phyloP scores from a whole-genome alignment of 1,284 basidiomycete genomes.

The Wallemia ichthyophaga region DNA sequence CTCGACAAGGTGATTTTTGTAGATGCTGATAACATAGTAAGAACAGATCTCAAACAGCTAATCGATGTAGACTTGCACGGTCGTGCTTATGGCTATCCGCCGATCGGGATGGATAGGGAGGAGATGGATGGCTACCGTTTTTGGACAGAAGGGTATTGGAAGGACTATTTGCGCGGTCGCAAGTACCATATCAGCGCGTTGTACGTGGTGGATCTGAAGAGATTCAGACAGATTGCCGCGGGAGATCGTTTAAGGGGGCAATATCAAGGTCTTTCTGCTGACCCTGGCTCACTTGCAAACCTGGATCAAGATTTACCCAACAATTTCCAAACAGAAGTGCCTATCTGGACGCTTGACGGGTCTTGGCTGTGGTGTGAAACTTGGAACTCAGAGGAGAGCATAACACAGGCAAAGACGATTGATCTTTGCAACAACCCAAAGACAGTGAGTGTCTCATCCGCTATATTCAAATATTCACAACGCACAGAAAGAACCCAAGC shows the following conservation, averaged over 20 bases:
- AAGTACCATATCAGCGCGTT: conserved; percentile 88
- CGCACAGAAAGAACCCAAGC: conserved; percentile 71
- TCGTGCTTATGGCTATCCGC: conserved; percentile 75
- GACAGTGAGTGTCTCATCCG: conserved; percentile 26
- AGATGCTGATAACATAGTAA: conserved; percentile 87
- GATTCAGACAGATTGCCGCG: conserved; percentile 41
- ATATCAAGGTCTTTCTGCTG: conserved; percentile 74
- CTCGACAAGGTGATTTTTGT: conserved; percentile 96
- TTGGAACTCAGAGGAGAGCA: conserved; percentile 43
- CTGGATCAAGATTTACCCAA: conserved; percentile 93
- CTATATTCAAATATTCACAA: conserved; percentile 9
- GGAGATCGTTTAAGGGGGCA: conserved; percentile 69
- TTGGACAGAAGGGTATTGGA: conserved; percentile 93
- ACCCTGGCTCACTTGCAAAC: conserved; percentile 76
- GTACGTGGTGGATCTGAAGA: conserved; percentile 83
- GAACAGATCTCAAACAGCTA: conserved; percentile 75
- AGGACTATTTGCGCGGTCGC: conserved; percentile 40
- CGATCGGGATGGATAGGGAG: conserved; percentile 78
- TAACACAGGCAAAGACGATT: conserved; percentile 59
- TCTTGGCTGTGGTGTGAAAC: conserved; percentile 64
- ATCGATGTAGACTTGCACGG: conserved; percentile 71
- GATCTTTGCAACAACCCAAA: conserved; percentile 77
- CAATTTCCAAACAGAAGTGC: conserved; percentile 56
- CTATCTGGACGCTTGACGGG: conserved; percentile 57
- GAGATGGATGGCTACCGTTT: conserved; percentile 96